A percentile compares a stretch with the other conserved stretches of the same genome.
Conservation (phyloP, 2,329 filamentous ascomycete species). For the Furcasterigmium sp. region DNA sequence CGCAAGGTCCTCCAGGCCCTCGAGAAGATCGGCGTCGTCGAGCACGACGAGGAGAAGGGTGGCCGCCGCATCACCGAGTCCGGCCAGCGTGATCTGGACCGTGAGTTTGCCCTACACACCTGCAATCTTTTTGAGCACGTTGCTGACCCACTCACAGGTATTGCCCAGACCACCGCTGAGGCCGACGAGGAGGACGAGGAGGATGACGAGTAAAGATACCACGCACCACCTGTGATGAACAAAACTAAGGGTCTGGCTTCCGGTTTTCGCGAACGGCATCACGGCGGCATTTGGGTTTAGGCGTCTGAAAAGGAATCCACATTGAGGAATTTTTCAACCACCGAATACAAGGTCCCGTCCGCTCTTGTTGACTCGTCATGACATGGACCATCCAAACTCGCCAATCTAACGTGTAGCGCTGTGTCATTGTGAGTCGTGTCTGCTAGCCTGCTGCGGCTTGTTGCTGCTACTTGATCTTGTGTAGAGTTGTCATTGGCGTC, state of each 20-base stretch:
- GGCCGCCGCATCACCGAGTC: slow-evolving; percentile 96
- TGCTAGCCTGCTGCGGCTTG: no score
- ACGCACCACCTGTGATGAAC: not conserved
- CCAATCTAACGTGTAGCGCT: not conserved
- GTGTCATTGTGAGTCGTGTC: no score
- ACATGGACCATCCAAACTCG: not conserved
- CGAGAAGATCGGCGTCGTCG: slow-evolving; percentile 98
- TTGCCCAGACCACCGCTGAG: slow-evolving; percentile 75
- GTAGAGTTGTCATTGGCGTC: no score
- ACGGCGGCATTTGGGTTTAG: slow-evolving; percentile 7
- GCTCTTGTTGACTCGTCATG: slow-evolving; percentile 1
- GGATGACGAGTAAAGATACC: slow-evolving; percentile 56
- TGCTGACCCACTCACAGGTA: slow-evolving; percentile 38
- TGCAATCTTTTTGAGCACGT: not conserved
- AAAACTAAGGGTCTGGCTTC: not conserved
- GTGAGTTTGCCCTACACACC: slow-evolving; percentile 29
- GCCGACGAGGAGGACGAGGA: slow-evolving; percentile 63
- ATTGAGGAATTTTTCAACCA: slow-evolving; percentile 2
- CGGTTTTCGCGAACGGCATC: slow-evolving; percentile 3
- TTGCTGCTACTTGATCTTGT: no score
- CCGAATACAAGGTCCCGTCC: slow-evolving; percentile 6
- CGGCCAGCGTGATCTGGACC: slow-evolving; percentile 98
- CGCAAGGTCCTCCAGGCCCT: slow-evolving; percentile 96
- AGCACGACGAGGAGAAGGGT: slow-evolving; percentile 97
- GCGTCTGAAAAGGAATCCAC: slow-evolving; percentile 8